Conservation (phyloP, 805 yeast genomes). For the Candida rishiriensis region DNA sequence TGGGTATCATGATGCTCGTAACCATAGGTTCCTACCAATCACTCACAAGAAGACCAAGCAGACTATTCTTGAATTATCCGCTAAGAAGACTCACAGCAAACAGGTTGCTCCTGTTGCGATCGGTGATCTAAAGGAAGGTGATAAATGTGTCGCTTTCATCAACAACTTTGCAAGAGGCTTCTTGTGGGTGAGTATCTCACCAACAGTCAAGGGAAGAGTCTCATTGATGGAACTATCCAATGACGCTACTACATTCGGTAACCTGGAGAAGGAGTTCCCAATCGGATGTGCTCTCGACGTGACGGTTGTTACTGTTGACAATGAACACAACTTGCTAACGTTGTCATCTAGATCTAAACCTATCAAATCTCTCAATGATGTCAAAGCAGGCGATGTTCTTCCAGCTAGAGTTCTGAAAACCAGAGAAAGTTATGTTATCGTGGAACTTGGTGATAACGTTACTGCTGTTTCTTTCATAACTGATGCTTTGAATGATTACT, state of each 20-base stretch:
- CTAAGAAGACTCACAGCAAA: constrained; percentile 33
- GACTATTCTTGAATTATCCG: constrained; percentile 60
- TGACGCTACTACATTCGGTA: constrained; percentile 42
- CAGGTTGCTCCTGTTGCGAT: constrained; percentile 31
- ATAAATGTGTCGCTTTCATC: constrained; percentile 53
- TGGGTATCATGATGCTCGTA: constrained; percentile 72
- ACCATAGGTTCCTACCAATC: constrained; percentile 62
- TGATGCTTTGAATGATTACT: constrained; percentile 71
- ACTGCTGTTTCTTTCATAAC: constrained; percentile 66
- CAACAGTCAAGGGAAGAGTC: constrained; percentile 62
- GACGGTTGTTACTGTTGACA: constrained; percentile 48
- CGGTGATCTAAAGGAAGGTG: constrained; percentile 44
- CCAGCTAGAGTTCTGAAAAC: constrained; percentile 64
- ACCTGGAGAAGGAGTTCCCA: constrained; percentile 57
- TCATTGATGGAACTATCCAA: constrained; percentile 60
- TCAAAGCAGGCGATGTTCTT: constrained; percentile 48
- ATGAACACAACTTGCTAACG: constrained; percentile 45
- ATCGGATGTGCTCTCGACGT: constrained; percentile 67
- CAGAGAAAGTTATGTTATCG: constrained; percentile 54
- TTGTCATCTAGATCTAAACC: constrained; percentile 45
- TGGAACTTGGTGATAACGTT: constrained; percentile 61
- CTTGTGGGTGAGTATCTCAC: constrained; percentile 67
- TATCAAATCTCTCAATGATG: constrained; percentile 41
- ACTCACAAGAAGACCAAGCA: constrained; percentile 54
- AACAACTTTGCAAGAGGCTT: constrained; percentile 58